Conservation (phyloP, 352 stramenopile genomes). For the Pythium phragmiticola region DNA sequence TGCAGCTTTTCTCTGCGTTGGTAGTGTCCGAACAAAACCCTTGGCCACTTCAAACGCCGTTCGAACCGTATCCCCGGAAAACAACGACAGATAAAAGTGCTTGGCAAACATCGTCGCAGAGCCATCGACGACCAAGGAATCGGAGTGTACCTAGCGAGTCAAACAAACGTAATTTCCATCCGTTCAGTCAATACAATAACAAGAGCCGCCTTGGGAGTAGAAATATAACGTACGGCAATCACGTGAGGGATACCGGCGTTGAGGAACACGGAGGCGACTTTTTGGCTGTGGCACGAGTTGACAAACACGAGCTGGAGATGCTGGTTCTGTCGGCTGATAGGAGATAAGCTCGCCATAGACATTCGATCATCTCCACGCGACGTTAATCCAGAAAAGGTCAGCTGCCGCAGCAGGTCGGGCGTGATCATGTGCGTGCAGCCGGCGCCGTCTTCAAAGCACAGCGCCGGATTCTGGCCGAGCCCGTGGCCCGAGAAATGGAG, state of each 20-base stretch:
- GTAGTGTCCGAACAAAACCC: conserved; percentile 56
- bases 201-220: background rate
- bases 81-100: conserved; percentile 82
- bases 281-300: conserved; percentile 85
- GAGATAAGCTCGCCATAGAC: conserved; percentile 4
- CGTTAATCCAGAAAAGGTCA: conserved; percentile 59
- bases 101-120: conserved; percentile 83
- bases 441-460: conserved; percentile 79
- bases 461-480: conserved; percentile 56
- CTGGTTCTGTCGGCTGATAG: conserved; percentile 10
- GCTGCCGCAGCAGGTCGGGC: conserved; percentile 52
- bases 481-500: conserved; percentile 82
- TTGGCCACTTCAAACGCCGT: conserved; percentile 78
- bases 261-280: conserved; percentile 86
- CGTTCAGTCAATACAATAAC: background rate
- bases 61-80: conserved; percentile 65
- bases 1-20: conserved; percentile 57
- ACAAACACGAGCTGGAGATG: conserved; percentile 73
- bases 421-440: conserved; percentile 79
- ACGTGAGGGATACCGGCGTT: conserved; percentile 90
- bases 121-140: conserved; percentile 73
- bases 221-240: conserved; percentile 62
- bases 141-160: conserved; percentile 53
- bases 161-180: background rate
- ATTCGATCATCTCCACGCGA: conserved; percentile 11